Conservation (phyloP, 306 rosid genomes). For the Neltuma alba region DNA sequence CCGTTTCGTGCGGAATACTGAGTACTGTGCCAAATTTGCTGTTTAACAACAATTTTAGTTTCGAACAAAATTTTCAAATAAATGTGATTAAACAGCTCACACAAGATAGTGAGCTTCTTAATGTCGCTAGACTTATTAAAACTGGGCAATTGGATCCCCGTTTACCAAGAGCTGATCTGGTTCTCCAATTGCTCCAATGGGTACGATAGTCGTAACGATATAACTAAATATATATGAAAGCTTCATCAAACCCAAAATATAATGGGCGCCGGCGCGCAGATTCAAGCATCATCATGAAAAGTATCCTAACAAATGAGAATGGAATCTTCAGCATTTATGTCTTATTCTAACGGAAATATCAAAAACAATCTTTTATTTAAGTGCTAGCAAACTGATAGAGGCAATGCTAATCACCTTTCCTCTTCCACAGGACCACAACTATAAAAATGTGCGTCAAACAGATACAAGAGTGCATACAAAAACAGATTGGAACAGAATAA, state of each 20-base stretch:
- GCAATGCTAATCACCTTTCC: not conserved
- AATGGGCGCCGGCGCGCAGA: too few species aligned
- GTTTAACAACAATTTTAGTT: not conserved
- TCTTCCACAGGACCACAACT: not conserved
- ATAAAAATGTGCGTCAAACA: not conserved
- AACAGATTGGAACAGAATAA: not conserved
- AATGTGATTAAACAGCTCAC: not conserved
- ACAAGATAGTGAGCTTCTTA: not conserved
- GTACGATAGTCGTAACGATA: too few species aligned
- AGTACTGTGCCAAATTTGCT: not conserved
- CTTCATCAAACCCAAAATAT: too few species aligned
- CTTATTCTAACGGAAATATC: not conserved
- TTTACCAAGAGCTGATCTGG: too few species aligned
- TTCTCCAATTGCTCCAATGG: too few species aligned
- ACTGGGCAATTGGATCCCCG: too few species aligned
- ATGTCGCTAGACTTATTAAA: not conserved
- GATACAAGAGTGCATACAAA: not conserved
- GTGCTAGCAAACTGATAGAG: not conserved
- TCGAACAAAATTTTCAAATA: not conserved
- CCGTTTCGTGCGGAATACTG: not conserved
- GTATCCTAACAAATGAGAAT: not conserved
- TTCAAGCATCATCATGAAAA: too few species aligned
- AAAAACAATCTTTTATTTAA: not conserved
- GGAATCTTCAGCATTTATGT: not conserved
- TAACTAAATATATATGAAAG: too few species aligned